phyloP scores from a whole-genome alignment of 768 basidiomycete species.

The Candolleomyces aberdarensis region DNA sequence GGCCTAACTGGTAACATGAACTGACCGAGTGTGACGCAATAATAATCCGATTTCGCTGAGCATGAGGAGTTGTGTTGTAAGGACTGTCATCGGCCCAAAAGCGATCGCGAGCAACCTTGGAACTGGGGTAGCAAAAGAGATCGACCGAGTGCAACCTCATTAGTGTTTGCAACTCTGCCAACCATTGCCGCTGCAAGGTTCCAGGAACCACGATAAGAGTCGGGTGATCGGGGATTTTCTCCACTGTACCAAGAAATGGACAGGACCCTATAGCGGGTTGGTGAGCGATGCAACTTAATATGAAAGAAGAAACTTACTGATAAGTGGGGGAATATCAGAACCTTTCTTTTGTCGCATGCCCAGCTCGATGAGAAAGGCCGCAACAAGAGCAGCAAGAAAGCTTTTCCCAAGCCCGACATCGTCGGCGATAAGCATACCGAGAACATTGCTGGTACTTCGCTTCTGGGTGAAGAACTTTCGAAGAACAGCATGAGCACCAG shows the following conservation, averaged over 20 bases:
- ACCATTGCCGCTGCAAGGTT: conserved; percentile 19
- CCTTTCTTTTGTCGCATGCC: not conserved
- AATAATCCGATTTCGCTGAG: conserved; percentile 10
- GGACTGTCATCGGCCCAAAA: conserved; percentile 19
- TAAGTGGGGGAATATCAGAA: conserved; percentile 13
- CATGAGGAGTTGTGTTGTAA: conserved; percentile 10
- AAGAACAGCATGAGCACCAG: conserved; percentile 11
- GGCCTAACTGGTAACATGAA: not conserved
- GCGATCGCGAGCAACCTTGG: not conserved
- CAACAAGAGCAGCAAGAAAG: conserved; percentile 10
- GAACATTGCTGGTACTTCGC: not conserved
- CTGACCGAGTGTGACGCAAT: conserved; percentile 21
- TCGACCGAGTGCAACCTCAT: conserved; percentile 13
- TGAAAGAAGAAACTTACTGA: conserved; percentile 9
- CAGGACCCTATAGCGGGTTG: not conserved
- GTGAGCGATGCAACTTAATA: not conserved
- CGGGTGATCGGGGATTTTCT: conserved; percentile 7
- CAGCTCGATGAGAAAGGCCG: conserved; percentile 15
- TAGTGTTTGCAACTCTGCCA: conserved; percentile 11
- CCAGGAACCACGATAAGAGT: conserved; percentile 22
- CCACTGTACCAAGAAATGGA: conserved; percentile 7
- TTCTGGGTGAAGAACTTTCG: conserved; percentile 5
- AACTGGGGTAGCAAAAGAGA: conserved; percentile 18
- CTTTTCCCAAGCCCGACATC: conserved; percentile 30
- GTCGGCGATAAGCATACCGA: conserved; percentile 16